Evolutionary conservation across 495 filamentous ascomycete species (phyloP).

Genomic region (Penicillium ucsense): DNA sequence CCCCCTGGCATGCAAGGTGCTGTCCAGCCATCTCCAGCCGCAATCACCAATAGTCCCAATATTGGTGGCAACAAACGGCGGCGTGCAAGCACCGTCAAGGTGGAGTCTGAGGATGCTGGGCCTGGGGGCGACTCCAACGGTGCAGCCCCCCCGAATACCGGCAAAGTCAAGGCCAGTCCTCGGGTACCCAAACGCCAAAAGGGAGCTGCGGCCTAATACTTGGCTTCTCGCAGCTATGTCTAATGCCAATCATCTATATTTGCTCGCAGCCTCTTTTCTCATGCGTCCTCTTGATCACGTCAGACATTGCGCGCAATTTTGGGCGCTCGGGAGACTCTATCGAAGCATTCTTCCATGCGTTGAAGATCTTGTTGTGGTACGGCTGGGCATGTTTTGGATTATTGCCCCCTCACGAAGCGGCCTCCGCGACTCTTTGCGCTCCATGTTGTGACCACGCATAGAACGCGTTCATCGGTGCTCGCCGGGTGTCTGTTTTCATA

Average conservation of each 20-base stretch:
- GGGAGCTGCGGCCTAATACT: constrained; percentile 20
- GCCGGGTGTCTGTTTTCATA: too few species aligned
- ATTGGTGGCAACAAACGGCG: constrained; percentile 64
- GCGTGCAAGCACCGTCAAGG: constrained; percentile 66
- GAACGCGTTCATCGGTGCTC: too few species aligned
- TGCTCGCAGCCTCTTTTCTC: too few species aligned
- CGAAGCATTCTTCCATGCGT: too few species aligned
- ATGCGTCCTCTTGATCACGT: too few species aligned
- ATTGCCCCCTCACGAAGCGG: too few species aligned
- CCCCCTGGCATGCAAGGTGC: constrained; percentile 63
- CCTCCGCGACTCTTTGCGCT: too few species aligned
- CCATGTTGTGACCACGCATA: too few species aligned
- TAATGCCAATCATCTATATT: neutral
- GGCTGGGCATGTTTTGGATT: too few species aligned
- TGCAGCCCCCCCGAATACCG: constrained; percentile 21
- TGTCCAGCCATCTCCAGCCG: constrained; percentile 56
- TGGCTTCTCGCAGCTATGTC: neutral
- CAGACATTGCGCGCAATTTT: too few species aligned
- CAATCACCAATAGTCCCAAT: constrained; percentile 78
- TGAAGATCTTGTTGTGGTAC: too few species aligned
- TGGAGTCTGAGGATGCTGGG: constrained; percentile 53
- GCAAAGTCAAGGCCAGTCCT: constrained; percentile 50
- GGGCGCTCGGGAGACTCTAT: too few species aligned
- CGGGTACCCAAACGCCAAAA: constrained; percentile 49
- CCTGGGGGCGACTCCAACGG: constrained; percentile 40